Conservation (phyloP, 257 asterid genomes). For the Solanum virginianum region DNA sequence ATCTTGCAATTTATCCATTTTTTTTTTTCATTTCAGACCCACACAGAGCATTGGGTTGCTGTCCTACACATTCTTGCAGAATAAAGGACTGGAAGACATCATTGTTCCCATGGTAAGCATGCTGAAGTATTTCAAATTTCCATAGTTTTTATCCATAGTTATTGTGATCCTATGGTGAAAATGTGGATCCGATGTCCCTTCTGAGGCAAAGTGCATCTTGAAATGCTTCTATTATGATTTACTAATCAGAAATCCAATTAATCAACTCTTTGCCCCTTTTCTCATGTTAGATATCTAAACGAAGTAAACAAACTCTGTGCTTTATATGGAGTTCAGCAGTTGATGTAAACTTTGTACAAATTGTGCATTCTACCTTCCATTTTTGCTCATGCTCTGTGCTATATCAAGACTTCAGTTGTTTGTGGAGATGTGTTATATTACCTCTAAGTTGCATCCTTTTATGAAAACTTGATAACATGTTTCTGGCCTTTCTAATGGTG, state of each 20-base stretch:
- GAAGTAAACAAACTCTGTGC: neutral
- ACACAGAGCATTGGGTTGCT: conserved; percentile 82
- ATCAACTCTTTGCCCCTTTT: neutral
- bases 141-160: neutral
- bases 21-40: conserved; percentile 35
- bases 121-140: neutral
- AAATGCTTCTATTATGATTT: neutral
- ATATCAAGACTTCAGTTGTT: neutral
- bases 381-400: neutral
- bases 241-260: neutral
- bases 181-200: neutral
- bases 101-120: conserved; percentile 77
- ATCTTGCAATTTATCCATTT: neutral
- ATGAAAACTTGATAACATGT: neutral
- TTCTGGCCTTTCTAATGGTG: neutral
- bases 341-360: neutral
- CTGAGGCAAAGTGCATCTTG: neutral
- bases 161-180: neutral
- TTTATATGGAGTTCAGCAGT: neutral
- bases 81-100: conserved; percentile 81
- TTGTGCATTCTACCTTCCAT: neutral
- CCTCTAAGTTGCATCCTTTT: neutral
- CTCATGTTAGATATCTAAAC: neutral
- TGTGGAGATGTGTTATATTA: neutral
- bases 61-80: conserved; percentile 70